Evolutionary conservation across 306 rosid genomes (phyloP), one percentile per base, ranked within the genome.

Genomic region (Comarum palustre): DNA sequence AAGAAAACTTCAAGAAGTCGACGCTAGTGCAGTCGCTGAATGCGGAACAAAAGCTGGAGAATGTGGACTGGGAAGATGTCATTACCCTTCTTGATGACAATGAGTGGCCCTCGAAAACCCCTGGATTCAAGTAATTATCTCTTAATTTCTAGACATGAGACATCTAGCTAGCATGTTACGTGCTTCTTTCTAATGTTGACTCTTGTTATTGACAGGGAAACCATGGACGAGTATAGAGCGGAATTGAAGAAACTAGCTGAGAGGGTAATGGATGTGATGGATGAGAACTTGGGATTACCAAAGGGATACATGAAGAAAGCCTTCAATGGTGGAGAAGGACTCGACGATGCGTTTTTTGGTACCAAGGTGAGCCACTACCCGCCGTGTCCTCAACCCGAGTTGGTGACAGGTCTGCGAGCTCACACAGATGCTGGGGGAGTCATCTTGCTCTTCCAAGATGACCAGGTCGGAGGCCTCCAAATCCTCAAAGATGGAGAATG

Each of bases 301-400:
- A 75, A 69, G 64, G 97, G 96, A 48, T 85, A 84, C 87, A 88
- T 91, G 42, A 83, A 88, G 88, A 90, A 80, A 58, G 90, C 95
- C 73, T 86, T 91, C 72, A 87, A 88, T 16, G 91, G 80, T 16
- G 92, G 89, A 68, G 93, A 80, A 9, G 89, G 64, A 76, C 12
- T 39, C 43, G 81, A 89, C 34, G 80, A 73, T 42, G 92, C 92
- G 55, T 93, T 87, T 80, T 91, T 91, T 46, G 99, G 99, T n/a
- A 94, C 99, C 64, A 91, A 94, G 85, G 97, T 94, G 69, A 94
- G 99, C 81, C 97, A 94, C 86, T 94, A 94, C 89, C 99, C 99
- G 4, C 90, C 99, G 1, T 91, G 97, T 71, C 96, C 96, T 15
- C 31, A 83, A 20, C 97, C 97, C 8, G 96, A 88, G 86, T 79